These are phyloP conservation scores for Salvia miltiorrhiza DNA, from an alignment of 257 asterid genomes.

Conservation along the genomic window DNA sequence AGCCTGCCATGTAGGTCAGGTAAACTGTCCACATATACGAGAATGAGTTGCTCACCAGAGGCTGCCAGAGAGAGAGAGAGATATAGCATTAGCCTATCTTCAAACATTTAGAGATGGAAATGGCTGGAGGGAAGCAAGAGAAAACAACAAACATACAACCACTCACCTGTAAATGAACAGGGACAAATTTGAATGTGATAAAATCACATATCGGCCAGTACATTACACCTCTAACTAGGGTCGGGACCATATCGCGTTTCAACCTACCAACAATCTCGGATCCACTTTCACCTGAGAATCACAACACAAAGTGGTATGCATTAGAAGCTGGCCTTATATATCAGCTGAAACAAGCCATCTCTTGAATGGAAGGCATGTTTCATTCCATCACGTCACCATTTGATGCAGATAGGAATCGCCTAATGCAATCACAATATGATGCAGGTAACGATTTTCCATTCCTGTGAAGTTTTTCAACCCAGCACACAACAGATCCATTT, in stretches of 20 bases:
- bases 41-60: slow-evolving; percentile 79
- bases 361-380: not conserved
- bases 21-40: slow-evolving; percentile 80
- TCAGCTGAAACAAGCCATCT: not conserved
- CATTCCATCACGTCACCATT: not conserved
- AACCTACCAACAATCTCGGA: slow-evolving; percentile 70
- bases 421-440: not conserved
- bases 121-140: not conserved
- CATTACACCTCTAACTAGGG: slow-evolving; percentile 64
- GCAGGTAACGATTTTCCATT: not conserved
- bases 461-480: not conserved
- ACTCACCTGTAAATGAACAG: slow-evolving; percentile 79
- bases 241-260: slow-evolving; percentile 80
- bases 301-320: not conserved
- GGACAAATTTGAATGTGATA: slow-evolving; percentile 77
- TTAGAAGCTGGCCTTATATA: not conserved
- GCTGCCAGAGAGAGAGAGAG: slow-evolving; percentile 41
- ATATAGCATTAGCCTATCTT: slow-evolving; percentile 4
- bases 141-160: not conserved
- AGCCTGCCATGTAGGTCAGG: slow-evolving; percentile 79
- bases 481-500: not conserved
- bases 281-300: slow-evolving; percentile 66
- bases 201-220: slow-evolving; percentile 95
- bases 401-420: not conserved
- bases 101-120: not conserved